Base-by-base conservation (phyloP, 768 basidiomycete species). In the Sutorius australiensis region DNA sequence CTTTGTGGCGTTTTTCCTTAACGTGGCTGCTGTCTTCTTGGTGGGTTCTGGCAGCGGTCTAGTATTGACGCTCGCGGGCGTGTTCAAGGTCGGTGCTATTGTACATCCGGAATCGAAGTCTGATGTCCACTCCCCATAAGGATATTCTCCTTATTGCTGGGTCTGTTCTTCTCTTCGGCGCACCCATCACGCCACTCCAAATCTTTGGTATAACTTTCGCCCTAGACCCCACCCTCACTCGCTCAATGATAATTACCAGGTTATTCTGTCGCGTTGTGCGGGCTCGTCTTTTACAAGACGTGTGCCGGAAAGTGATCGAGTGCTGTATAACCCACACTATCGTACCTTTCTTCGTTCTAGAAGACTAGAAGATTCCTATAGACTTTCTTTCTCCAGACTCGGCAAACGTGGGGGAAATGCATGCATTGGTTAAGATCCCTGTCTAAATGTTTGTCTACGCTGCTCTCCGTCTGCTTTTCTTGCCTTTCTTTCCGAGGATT, bases 91-190 rank as follows among this genome's bases (percentile, higher is more conserved):
- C 62, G 38, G 75, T 67, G 40, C 27, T 31, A 8, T 48, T 27
- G 19, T 17, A 27, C 12, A 0, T 47, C 14, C 17, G 13, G 27
- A 11, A 32, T 17, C n/a, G 33, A 12, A 32, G n/a, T 32, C 32
- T 19, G 61, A 61, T 56, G 38, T 69, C 9, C 10, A 3, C 30
- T 33, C 19, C 89, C 16, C 10, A 3, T 12, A 24, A 67, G 89
- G 95, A 98, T 67, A 98, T 98, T 58, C 80, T 99, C 27, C 83
- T 98, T 54, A 93, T 99, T 71, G 79, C 83, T 8, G 93, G 92
- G 41, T 95, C 92, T 1, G 93, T 98, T 31, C 67, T 93, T 49
- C 74, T 95, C 51, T 95, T 95, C 64, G 84, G 89, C 37, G 80
- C 82, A n/a, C 68, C 70, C 12, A 84, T 99, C 63, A 88, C 91